Evolutionary conservation across 805 yeast species (phyloP), one percentile per base, ranked within the genome.

Genomic region (Suhomyces sp.): DNA sequence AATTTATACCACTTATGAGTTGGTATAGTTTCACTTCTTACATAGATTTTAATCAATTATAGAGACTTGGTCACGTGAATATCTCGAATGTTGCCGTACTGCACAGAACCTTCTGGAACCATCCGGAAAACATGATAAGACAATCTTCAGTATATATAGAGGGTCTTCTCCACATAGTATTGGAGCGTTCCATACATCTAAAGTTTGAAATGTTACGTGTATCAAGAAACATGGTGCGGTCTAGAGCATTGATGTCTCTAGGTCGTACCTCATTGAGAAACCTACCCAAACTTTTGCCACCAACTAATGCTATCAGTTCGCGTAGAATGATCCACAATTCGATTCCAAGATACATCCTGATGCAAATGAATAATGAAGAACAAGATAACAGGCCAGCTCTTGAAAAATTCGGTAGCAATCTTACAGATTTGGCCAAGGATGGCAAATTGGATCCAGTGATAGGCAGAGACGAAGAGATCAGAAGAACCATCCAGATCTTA

Each of bases 401-500:
- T 54, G 90, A 90, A 60, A 85, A 86, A 63, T 93, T 74, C 66
- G 99, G 97, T 22, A 81, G 88, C 0, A 93, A 94, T 67, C 72
- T 93, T 56, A 94, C 98, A 1, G 84, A 86, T 53, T 68, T 93
- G 59, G 99, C 99, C 1, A 79, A 80, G 56, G 89, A 88, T 51
- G 98, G 98, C 27, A 90, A 90, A 62, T 76, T 93, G 38, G 99
- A 93, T 64, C 99, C 99, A 0, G 98, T 94, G 22, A 94, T 93
- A 63, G 99, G 99, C 3, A 79, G 98, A 57, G 98, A 94, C 63
- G 97, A 92, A 57, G 98, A 94, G 66, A 94, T 93, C 52, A 80
- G 93, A 54, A 78, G 99, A 54, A 93, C 98, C 0, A 87, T 93
- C 52, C 98, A 93, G 67, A 92, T 93, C 47, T 73, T 93, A 45